Evolutionary conservation across 1,284 basidiomycete genomes (phyloP).

Genomic region (Microbotryum intermedium): DNA sequence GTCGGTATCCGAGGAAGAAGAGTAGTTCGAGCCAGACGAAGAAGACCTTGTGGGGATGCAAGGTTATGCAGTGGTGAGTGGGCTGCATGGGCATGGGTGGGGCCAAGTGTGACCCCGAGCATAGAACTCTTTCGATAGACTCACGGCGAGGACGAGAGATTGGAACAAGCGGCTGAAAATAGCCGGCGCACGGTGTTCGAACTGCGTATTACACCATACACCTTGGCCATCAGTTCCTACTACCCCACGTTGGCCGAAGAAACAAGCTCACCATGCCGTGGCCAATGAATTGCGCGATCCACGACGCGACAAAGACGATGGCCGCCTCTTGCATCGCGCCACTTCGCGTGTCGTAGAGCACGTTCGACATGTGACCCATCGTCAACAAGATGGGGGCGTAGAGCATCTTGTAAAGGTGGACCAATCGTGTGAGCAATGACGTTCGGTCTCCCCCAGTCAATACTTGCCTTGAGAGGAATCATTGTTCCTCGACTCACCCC

Average conservation of each 20-base stretch:
- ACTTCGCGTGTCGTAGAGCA: slow-evolving; percentile 20
- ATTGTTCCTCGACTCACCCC: slow-evolving; percentile 15
- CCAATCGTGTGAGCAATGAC: neutral
- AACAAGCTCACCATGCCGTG: slow-evolving; percentile 15
- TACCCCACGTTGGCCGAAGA: neutral
- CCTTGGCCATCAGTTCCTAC: neutral
- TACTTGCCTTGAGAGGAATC: too few relatives aligned
- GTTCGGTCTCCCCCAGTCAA: too few relatives aligned
- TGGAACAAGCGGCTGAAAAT: slow-evolving; percentile 34
- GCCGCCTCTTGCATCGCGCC: slow-evolving; percentile 25
- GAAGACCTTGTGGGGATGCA: slow-evolving; percentile 19
- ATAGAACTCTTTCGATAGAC: too few relatives aligned
- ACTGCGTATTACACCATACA: slow-evolving; percentile 11
- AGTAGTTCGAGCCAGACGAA: slow-evolving; percentile 36
- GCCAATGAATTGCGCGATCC: slow-evolving; percentile 36
- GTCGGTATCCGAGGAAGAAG: slow-evolving; percentile 34
- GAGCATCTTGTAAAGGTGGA: slow-evolving; percentile 17
- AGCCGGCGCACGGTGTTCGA: slow-evolving; percentile 36
- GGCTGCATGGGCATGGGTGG: neutral
- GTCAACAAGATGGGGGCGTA: slow-evolving; percentile 31
- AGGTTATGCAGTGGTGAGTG: neutral
- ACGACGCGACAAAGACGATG: slow-evolving; percentile 21
- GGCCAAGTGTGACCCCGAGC: too few relatives aligned
- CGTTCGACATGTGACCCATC: slow-evolving; percentile 31
- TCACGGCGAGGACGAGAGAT: slow-evolving; percentile 31